Percentiles rank a stretch among this genome's conserved stretches.
Conservation (phyloP, 176 grass and related monocot genomes). For the Aegilops sharonensis region DNA sequence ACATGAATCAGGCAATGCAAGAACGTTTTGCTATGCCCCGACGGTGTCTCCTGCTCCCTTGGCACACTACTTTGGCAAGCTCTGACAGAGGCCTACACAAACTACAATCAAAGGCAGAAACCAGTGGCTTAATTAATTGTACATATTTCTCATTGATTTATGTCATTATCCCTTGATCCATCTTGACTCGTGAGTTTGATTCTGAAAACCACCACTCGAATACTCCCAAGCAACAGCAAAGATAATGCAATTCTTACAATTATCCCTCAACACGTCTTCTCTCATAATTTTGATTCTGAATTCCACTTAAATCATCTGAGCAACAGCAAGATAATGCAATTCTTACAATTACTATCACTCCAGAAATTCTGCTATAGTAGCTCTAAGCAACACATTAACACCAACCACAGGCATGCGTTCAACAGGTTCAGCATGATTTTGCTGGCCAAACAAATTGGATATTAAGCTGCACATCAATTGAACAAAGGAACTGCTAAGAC, state of each 20-base stretch:
- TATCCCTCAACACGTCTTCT: background rate
- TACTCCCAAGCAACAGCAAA: background rate
- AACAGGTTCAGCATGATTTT: background rate
- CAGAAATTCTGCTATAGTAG: background rate
- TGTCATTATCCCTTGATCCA: background rate
- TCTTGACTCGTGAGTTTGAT: background rate
- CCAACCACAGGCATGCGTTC: background rate
- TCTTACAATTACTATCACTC: background rate
- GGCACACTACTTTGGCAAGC: background rate
- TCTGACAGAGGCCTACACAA: background rate
- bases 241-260: background rate
- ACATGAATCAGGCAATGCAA: background rate
- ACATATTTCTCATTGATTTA: background rate
- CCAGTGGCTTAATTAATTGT: background rate
- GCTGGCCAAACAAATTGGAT: background rate
- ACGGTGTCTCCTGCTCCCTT: background rate
- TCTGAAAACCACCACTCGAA: background rate
- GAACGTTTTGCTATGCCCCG: background rate
- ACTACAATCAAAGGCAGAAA: background rate
- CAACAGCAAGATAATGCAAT: background rate
- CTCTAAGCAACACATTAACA: background rate
- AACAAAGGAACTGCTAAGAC: conserved; percentile 33
- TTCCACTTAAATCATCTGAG: background rate
- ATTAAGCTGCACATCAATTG: conserved; percentile 33
- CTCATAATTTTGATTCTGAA: background rate